These are phyloP conservation scores for Colletotrichum sp. DNA, from an alignment of 2,329 filamentous ascomycete genomes.

Conservation along the genomic window DNA sequence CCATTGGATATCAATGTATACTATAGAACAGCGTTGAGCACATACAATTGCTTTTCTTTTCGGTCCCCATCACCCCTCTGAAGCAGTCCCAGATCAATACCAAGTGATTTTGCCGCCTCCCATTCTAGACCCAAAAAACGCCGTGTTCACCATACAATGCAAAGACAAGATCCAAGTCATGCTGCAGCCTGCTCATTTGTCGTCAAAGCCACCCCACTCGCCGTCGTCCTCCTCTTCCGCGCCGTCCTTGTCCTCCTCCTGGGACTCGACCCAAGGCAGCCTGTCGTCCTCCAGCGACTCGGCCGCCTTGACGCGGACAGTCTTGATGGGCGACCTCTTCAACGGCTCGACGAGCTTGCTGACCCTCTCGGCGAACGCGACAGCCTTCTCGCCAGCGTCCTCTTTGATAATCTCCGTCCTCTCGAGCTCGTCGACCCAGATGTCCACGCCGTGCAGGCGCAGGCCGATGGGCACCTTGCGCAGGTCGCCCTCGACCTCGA, in stretches of 20 bases:
- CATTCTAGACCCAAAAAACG: neutral
- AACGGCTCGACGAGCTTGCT: slow-evolving; percentile 62
- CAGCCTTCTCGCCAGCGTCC: slow-evolving; percentile 38
- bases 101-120: neutral
- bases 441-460: slow-evolving; percentile 84
- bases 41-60: neutral
- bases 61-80: neutral
- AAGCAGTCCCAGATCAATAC: neutral
- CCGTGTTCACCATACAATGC: slow-evolving; percentile 18
- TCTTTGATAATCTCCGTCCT: slow-evolving; percentile 62
- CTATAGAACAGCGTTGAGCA: slow-evolving; percentile 10
- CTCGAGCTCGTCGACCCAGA: slow-evolving; percentile 91
- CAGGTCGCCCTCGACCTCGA: slow-evolving; percentile 42
- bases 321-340: slow-evolving; percentile 68
- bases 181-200: neutral
- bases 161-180: neutral
- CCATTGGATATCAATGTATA: slow-evolving; percentile 18
- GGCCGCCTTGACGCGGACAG: slow-evolving; percentile 70
- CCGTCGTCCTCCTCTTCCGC: slow-evolving; percentile 39
- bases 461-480: slow-evolving; percentile 79
- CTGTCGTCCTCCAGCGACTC: slow-evolving; percentile 78
- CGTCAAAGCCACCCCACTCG: slow-evolving; percentile 22
- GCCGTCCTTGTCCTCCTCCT: slow-evolving; percentile 34
- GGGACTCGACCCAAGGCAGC: slow-evolving; percentile 64
- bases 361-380: slow-evolving; percentile 56